Conservation (phyloP, 2,329 filamentous ascomycete species). For the Dothistroma pini region DNA sequence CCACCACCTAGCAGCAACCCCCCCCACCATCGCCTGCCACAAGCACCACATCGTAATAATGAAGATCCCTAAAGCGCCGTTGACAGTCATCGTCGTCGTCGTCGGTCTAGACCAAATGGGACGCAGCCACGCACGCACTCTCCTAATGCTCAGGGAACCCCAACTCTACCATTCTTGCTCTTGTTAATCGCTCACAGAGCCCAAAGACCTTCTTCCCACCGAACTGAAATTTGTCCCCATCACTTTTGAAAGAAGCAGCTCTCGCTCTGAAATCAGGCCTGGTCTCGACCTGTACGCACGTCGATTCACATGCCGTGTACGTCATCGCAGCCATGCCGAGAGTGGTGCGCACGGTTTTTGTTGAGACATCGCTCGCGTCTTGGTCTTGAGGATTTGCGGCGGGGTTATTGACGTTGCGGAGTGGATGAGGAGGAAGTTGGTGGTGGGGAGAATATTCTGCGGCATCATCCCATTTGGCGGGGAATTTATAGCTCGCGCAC, state of each 20-base stretch:
- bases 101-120: constrained; percentile 6
- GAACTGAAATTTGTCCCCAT: too few species aligned
- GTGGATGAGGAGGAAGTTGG: not conserved
- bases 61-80: not conserved
- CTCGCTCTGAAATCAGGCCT: not conserved
- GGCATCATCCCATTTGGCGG: constrained; percentile 7
- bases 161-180: not conserved
- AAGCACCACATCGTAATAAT: not conserved
- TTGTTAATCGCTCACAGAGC: not conserved
- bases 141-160: not conserved
- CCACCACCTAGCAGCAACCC: not conserved
- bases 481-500: not conserved
- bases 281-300: constrained; percentile 1
- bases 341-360: not conserved
- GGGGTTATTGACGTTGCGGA: not conserved
- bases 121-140: constrained; percentile 6
- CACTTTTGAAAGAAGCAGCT: too few species aligned
- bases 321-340: not conserved
- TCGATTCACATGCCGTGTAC: constrained; percentile 3
- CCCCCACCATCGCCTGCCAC: not conserved
- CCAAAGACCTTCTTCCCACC: not conserved
- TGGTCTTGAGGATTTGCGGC: not conserved
- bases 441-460: constrained; percentile 2
- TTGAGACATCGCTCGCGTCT: constrained; percentile 1
- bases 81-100: constrained; percentile 1